Evolutionary conservation across 2,329 filamentous ascomycete genomes (phyloP), one percentile per base, ranked within the genome.

Genomic region (Aureobasidium musti): DNA sequence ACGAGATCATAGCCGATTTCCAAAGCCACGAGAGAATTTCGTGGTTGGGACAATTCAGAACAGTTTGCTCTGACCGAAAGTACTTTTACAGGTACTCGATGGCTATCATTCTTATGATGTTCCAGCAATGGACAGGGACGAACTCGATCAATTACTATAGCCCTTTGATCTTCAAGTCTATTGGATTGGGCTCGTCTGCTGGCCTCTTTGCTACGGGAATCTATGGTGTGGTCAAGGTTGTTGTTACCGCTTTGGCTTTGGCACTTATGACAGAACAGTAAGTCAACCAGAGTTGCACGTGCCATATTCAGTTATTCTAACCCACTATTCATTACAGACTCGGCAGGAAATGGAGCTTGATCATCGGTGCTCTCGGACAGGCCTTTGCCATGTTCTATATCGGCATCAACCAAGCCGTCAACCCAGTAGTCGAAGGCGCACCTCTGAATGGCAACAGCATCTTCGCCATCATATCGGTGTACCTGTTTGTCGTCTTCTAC

Each of bases 381-480:
- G 78, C 78, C 0, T 80, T 80, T 66, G 77, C 78, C 64, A 81
- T 82, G 79, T 77, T 73, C 68, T 77, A 77, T 68, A 77, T 78
- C 50, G 76, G 73, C n/a, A 50, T 65, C 61, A 56, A 65, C 30
- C 61, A 47, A 45, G 72, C 72, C 28, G 68, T 74, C 21, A 79
- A 84, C 68, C 86, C 86, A 0, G 87, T 87, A 0, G 73, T 84
- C 1, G 71, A 75, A 5, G 85, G 83, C 7, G 72, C 79, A 2
- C 72, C 80, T 5, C 86, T 90, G 23, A 84, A 87, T 1, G 80
- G 86, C 0, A 87, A 89, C 13, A 89, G 88, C 53, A 78, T 77
- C 54, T 80, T 84, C 57, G 78, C 80, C 10, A 83, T 84, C 73
- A 78, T 84, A 61, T 84, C 82, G 72, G 80, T 84, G 5, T 83